These are phyloP conservation scores for Colletotrichum sansevieriae DNA, from an alignment of 2,329 filamentous ascomycete species.

Conservation along the genomic window DNA sequence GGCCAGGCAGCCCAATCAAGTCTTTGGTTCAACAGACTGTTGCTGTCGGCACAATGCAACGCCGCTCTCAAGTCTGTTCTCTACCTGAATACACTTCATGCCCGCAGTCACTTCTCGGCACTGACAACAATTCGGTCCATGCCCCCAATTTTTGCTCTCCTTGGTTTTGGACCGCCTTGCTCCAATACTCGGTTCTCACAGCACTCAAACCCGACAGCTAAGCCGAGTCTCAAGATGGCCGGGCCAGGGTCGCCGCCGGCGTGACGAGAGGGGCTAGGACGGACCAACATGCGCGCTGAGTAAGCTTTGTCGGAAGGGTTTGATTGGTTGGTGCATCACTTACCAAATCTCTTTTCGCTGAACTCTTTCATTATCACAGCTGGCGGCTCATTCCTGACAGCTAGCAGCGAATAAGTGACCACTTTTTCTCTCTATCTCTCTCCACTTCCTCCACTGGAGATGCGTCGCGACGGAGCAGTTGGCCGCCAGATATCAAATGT, in stretches of 20 bases:
- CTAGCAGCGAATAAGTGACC: background rate
- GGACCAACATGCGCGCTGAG: constrained; percentile 18
- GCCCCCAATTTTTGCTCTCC: too few relatives aligned
- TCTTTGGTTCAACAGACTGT: too few relatives aligned
- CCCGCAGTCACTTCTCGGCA: too few relatives aligned
- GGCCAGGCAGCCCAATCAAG: too few relatives aligned
- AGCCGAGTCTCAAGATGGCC: constrained; percentile 3
- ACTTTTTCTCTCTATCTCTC: background rate
- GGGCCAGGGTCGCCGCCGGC: background rate
- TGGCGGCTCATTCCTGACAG: background rate
- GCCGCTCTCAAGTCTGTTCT: too few relatives aligned
- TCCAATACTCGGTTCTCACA: background rate
- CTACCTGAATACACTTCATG: too few relatives aligned
- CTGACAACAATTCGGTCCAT: too few relatives aligned
- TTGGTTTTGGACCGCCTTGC: too few relatives aligned
- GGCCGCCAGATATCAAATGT: constrained; percentile 7
- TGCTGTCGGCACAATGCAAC: too few relatives aligned
- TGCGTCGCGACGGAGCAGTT: constrained; percentile 16
- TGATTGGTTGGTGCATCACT: constrained; percentile 1
- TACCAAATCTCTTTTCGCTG: constrained; percentile 9
- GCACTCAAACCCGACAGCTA: background rate
- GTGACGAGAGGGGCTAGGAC: background rate
- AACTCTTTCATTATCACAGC: constrained; percentile 20
- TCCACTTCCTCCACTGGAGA: constrained; percentile 26
- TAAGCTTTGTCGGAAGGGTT: constrained; percentile 12